These are phyloP conservation scores for Pythium rhizo-oryzae DNA, from an alignment of 352 stramenopile species.

Conservation along the genomic window DNA sequence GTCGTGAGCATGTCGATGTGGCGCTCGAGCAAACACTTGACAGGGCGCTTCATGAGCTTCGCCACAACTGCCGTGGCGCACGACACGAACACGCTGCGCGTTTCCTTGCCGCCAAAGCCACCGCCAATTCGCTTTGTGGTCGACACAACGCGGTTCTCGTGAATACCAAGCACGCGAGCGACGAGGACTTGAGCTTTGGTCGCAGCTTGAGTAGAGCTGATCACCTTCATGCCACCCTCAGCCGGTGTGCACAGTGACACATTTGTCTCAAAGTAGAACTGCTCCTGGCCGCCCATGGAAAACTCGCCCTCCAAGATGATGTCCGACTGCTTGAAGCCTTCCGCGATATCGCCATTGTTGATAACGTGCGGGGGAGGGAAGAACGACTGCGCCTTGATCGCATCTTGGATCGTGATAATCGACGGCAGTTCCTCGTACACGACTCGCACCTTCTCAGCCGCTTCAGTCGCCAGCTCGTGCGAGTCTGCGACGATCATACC, in stretches of 20 bases:
- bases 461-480: conserved; percentile 72
- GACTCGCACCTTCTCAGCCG: conserved; percentile 86
- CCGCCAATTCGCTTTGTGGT: conserved; percentile 95
- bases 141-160: conserved; percentile 90
- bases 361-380: conserved; percentile 86
- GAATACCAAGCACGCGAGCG: conserved; percentile 91
- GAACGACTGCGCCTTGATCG: conserved; percentile 92
- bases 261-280: conserved; percentile 97
- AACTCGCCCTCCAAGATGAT: conserved; percentile 89
- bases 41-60: conserved; percentile 85
- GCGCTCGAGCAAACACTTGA: conserved; percentile 92
- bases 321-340: conserved; percentile 66
- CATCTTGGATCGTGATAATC: conserved; percentile 95
- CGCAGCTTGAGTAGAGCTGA: conserved; percentile 93
- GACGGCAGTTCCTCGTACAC: conserved; percentile 89
- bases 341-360: conserved; percentile 78
- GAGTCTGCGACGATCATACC: conserved; percentile 85
- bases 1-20: conserved; percentile 96
- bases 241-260: conserved; percentile 75
- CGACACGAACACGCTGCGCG: conserved; percentile 90
- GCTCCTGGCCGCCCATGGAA: conserved; percentile 92
- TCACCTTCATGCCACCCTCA: conserved; percentile 92
- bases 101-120: conserved; percentile 97
- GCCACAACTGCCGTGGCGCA: conserved; percentile 91
- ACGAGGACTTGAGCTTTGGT: conserved; percentile 93